Conservation (phyloP, 257 asterid species). For the Primulina tabacum region DNA sequence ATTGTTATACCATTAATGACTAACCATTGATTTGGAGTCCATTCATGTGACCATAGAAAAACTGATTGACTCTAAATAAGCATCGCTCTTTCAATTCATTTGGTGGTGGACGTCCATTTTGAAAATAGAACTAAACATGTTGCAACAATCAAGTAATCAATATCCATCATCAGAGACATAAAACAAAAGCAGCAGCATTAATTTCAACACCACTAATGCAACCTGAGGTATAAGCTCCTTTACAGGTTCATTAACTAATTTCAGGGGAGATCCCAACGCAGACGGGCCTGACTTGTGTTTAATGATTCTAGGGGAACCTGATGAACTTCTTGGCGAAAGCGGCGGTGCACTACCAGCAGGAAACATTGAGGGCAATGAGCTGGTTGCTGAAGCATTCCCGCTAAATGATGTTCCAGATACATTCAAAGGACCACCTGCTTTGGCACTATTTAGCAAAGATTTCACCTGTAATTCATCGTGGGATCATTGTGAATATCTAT, state of each 20-base stretch:
- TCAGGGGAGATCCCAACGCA: constrained; percentile 78
- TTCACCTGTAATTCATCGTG: constrained; percentile 59
- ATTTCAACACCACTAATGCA: constrained; percentile 21
- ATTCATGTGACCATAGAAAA: constrained; percentile 85
- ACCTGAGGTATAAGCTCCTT: constrained; percentile 98
- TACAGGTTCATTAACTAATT: constrained; percentile 74
- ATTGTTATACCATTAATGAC: constrained; percentile 20
- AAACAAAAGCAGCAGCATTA: constrained; percentile 16
- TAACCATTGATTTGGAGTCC: constrained; percentile 91
- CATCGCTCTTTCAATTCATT: constrained; percentile 91
- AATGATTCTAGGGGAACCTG: constrained; percentile 88
- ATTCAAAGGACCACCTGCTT: constrained; percentile 70
- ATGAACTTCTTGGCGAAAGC: constrained; percentile 96
- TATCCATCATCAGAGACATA: constrained; percentile 14
- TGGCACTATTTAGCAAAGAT: constrained; percentile 80
- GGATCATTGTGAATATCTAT: constrained; percentile 21
- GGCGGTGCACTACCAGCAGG: constrained; percentile 99
- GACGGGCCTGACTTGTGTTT: constrained; percentile 91
- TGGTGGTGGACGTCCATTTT: constrained; percentile 87
- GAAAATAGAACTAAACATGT: constrained; percentile 83
- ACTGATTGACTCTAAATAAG: constrained; percentile 89
- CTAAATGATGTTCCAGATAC: constrained; percentile 56
- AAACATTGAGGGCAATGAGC: constrained; percentile 91
- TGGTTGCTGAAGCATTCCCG: constrained; percentile 60
- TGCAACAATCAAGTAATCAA: constrained; percentile 23